Conservation (phyloP, 257 asterid species). For the Forsythia viridissima region DNA sequence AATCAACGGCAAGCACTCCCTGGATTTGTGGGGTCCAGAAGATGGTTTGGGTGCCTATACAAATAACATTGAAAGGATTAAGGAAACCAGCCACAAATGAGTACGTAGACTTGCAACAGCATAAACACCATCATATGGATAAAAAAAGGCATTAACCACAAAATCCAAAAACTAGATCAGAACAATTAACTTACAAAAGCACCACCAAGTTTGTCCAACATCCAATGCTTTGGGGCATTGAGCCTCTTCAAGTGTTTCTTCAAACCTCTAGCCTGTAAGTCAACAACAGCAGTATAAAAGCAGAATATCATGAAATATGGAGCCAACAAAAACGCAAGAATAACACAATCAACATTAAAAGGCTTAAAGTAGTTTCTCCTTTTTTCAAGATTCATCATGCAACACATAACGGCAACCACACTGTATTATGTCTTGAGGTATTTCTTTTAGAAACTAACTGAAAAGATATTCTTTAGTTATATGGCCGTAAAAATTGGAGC, state of each 20-base stretch:
- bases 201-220: conserved; percentile 47
- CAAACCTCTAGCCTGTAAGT: conserved; percentile 40
- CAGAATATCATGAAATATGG: not conserved
- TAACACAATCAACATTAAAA: not conserved
- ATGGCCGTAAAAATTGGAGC: not conserved
- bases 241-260: conserved; percentile 49
- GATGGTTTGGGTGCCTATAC: conserved; percentile 42
- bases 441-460: not conserved
- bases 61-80: not conserved
- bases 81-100: not conserved
- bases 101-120: not conserved
- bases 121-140: not conserved
- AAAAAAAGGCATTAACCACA: not conserved
- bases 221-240: conserved; percentile 47
- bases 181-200: conserved; percentile 37
- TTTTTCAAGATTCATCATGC: not conserved
- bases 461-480: not conserved
- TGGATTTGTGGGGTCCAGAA: conserved; percentile 43
- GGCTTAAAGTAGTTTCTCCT: not conserved
- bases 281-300: not conserved
- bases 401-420: not conserved
- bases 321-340: not conserved
- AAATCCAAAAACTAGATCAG: not conserved
- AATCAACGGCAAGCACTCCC: conserved; percentile 39
- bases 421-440: not conserved